Base-by-base conservation (phyloP, 192 early-diverging fungal species). In the Spizellomyces punctatus region DNA sequence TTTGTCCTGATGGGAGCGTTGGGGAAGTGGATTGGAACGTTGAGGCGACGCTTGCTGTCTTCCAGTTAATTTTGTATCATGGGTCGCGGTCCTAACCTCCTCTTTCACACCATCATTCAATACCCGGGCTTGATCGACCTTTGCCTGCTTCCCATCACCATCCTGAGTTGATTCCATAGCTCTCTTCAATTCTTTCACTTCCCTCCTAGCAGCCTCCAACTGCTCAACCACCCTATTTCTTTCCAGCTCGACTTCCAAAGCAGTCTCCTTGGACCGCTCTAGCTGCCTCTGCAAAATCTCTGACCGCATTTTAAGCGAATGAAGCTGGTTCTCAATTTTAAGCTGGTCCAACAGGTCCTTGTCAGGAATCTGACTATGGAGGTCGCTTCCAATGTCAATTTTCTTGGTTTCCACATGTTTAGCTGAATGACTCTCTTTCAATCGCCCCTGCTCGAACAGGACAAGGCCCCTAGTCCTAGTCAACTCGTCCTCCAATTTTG, bases 401-500 rank as follows among this genome's bases (percentile, higher is more conserved):
- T 5, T n/a, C 54, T 19, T 22, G 54, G n/a, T 56, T 0, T 48
- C 12, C 19, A 63, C 59, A 47, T 41, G 52, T 58, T 72, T 72
- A 43, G 48, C 70, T 21, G 58, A 6, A 22, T 64, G 52, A 41
- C 54, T 64, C 12, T 64, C 70, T 43, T 46, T 46, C 19, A 64
- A 69, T 43, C 21, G 22, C 19, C 47, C 46, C 21, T 71, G 73
- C 49, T 67, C 66, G 10, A 16, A 27, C 21, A 71, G 44, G 19
- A 69, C 54, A 12, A 52, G 6, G 6, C 57, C 17, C 19, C 69
- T 46, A 1, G 65, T 65, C 8, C 43, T 17, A n/a, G n/a, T 49
- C 7, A 78, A 63, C 60, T 76, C 70, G 14, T n/a, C 41, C 63
- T 87, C 83, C 6, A 87, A 64, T 19, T 65, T 67, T 5, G 48